A percentile compares a stretch with the other conserved stretches of the same genome.
Conservation (phyloP, 352 stramenopile genomes). For the Pythium biforme region DNA sequence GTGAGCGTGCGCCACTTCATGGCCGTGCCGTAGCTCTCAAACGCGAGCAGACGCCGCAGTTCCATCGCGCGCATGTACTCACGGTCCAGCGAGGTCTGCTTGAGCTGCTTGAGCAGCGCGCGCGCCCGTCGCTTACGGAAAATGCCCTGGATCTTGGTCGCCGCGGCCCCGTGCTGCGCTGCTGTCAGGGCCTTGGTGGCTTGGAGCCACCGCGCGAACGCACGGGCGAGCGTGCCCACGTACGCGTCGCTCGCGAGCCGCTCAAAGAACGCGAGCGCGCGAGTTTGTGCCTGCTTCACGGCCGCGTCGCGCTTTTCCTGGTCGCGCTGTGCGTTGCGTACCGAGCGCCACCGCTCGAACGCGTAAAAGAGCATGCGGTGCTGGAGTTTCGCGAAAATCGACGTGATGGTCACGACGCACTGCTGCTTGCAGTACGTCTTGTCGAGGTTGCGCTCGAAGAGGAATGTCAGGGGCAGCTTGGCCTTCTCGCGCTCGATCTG, state of each 20-base stretch:
- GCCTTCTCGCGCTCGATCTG: conserved; percentile 58
- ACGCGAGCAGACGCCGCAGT: conserved; percentile 48
- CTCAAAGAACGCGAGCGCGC: conserved; percentile 51
- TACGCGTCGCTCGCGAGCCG: conserved; percentile 56
- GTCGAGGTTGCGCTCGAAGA: conserved; percentile 73
- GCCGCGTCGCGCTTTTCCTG: conserved; percentile 29
- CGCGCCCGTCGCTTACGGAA: conserved; percentile 40
- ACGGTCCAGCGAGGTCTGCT: conserved; percentile 38
- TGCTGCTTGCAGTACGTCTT: conserved; percentile 56
- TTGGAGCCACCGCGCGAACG: conserved; percentile 36
- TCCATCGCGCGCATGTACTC: conserved; percentile 40
- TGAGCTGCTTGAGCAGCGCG: conserved; percentile 34
- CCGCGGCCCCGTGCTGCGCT: conserved; percentile 34
- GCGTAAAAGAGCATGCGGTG: conserved; percentile 46
- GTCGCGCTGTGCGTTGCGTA: conserved; percentile 14
- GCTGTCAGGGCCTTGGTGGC: conserved; percentile 9
- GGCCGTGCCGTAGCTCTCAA: conserved; percentile 50
- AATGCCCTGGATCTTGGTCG: conserved; percentile 42
- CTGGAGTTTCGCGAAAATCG: conserved; percentile 73
- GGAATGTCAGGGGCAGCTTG: conserved; percentile 60
- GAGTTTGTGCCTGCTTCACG: conserved; percentile 32
- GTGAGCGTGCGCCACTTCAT: conserved; percentile 59
- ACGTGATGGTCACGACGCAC: conserved; percentile 48
- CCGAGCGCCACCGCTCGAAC: conserved; percentile 43
- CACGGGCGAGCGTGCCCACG: conserved; percentile 41